A percentile compares a stretch with the other conserved stretches of the same genome.
Evolutionary conservation across 805 yeast genomes (phyloP).

Genomic region (Wickerhamiella azymoides): DNA sequence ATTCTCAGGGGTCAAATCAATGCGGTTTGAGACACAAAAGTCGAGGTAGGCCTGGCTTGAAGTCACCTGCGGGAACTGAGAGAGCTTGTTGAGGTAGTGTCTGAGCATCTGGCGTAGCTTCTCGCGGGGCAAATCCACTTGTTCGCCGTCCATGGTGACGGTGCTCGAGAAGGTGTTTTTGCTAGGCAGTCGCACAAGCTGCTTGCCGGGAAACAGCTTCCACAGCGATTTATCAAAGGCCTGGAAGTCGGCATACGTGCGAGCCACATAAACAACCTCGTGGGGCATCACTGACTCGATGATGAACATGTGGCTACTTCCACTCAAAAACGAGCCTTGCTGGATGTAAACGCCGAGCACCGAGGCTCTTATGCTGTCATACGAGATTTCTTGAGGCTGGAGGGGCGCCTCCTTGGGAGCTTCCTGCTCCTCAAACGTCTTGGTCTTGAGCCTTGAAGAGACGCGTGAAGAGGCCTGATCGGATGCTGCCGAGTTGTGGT

Average conservation of each 20-base stretch:
- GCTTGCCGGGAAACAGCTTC: conserved; percentile 53
- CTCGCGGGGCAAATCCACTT: conserved; percentile 44
- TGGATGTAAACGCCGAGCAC: conserved; percentile 44
- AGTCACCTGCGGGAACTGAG: conserved; percentile 41
- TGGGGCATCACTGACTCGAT: conserved; percentile 21
- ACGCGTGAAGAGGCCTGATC: background rate
- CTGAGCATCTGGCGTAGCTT: conserved; percentile 64
- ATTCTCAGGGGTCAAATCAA: conserved; percentile 33
- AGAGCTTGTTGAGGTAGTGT: conserved; percentile 47
- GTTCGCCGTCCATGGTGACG: conserved; percentile 9
- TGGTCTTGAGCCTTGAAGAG: conserved; percentile 8
- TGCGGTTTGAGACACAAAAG: conserved; percentile 36
- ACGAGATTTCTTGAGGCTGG: conserved; percentile 16
- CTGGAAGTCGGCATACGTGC: conserved; percentile 58
- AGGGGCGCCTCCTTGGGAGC: conserved; percentile 16
- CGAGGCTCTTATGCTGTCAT: conserved; percentile 29
- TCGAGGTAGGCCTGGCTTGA: conserved; percentile 37
- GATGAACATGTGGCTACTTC: conserved; percentile 18
- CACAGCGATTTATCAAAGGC: conserved; percentile 37
- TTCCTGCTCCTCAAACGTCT: conserved; percentile 1
- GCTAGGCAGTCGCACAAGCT: conserved; percentile 44
- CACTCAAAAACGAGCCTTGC: conserved; percentile 19
- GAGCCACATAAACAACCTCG: conserved; percentile 35
- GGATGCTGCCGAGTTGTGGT: conserved; percentile 32
- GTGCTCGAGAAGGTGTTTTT: conserved; percentile 26